These are phyloP conservation scores for Lepraria neglecta DNA, from an alignment of 495 filamentous ascomycete species.

Conservation along the genomic window DNA sequence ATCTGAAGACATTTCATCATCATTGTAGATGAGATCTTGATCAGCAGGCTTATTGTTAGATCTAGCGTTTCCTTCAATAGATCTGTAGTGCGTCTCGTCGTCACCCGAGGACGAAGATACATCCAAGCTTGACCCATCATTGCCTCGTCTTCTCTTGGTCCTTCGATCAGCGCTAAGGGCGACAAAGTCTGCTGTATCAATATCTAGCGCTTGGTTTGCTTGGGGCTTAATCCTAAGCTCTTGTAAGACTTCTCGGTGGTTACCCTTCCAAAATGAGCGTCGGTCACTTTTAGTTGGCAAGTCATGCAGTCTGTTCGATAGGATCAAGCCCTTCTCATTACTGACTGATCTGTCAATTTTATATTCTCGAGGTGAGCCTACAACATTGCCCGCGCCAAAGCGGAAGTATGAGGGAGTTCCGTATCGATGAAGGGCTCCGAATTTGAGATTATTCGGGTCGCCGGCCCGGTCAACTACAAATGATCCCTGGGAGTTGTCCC, in stretches of 20 bases:
- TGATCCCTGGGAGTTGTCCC: conserved; percentile 12
- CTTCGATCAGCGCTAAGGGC: conserved; percentile 33
- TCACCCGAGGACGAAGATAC: conserved; percentile 36
- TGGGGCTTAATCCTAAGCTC: conserved; percentile 37
- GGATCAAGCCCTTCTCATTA: conserved; percentile 42
- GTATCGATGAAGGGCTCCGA: conserved; percentile 57
- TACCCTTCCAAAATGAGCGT: conserved; percentile 33
- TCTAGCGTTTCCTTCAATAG: conserved; percentile 60
- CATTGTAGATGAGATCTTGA: conserved; percentile 34
- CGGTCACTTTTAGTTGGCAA: conserved; percentile 30
- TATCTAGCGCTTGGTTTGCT: conserved; percentile 24
- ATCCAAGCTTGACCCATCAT: conserved; percentile 18
- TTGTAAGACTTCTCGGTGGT: conserved; percentile 32
- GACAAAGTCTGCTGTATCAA: conserved; percentile 40
- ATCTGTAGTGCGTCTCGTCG: conserved; percentile 58
- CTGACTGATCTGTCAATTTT: conserved; percentile 49
- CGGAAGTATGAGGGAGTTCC: conserved; percentile 54
- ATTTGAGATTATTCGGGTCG: conserved; percentile 54
- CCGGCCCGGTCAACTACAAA: conserved; percentile 54
- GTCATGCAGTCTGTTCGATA: conserved; percentile 33
- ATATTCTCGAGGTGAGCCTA: conserved; percentile 45
- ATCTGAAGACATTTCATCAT: conserved; percentile 12
- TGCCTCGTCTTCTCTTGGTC: conserved; percentile 25
- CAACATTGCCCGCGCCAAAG: conserved; percentile 50
- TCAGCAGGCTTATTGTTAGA: conserved; percentile 38